These are phyloP conservation scores for Candida palmyrensis DNA, from an alignment of 805 yeast genomes.

Conservation along the genomic window DNA sequence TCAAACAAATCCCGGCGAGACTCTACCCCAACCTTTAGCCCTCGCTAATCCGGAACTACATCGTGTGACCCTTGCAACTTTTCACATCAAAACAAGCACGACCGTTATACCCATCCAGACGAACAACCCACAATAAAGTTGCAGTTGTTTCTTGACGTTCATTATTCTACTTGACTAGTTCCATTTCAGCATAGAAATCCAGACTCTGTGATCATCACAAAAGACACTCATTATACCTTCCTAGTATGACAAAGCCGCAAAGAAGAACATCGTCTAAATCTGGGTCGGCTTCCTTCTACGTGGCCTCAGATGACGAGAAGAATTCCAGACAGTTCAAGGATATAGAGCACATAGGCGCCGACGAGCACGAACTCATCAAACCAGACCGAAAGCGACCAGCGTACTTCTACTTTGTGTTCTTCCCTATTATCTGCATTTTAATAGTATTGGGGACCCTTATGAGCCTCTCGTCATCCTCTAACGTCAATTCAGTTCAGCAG, in stretches of 20 bases:
- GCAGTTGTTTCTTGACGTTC: background rate
- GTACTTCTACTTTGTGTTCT: background rate
- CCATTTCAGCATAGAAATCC: background rate
- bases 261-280: constrained; percentile 3
- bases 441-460: background rate
- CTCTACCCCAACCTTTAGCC: too few species aligned
- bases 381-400: too few species aligned
- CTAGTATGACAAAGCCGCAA: constrained; percentile 1
- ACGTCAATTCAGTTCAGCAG: background rate
- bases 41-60: too few species aligned
- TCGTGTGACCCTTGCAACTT: too few species aligned
- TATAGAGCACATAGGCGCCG: background rate
- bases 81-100: too few species aligned
- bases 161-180: background rate
- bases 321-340: background rate
- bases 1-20: too few species aligned
- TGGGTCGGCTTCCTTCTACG: constrained; percentile 1
- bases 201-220: too few species aligned
- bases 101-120: too few species aligned
- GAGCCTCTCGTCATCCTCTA: background rate
- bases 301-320: background rate
- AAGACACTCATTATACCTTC: background rate
- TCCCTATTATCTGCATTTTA: background rate
- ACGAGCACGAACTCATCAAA: background rate
- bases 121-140: background rate